A percentile compares a stretch with the other conserved stretches of the same genome.
Evolutionary conservation across 139 green algal species (phyloP).

Genomic region (Astrephomene gubernaculifera): DNA sequence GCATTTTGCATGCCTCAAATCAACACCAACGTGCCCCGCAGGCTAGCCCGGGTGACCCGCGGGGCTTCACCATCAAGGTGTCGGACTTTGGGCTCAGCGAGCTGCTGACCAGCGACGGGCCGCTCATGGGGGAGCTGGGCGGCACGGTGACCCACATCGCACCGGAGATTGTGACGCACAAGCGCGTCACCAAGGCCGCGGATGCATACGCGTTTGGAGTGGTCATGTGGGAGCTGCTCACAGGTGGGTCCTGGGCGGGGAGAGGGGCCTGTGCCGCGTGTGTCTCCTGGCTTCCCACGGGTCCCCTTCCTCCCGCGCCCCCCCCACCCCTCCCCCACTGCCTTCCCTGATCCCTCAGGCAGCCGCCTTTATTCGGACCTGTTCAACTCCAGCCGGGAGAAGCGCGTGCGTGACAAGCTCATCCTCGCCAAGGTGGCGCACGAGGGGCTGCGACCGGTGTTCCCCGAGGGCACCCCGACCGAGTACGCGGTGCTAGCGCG

Average conservation of each 20-base stretch:
- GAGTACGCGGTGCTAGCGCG: slow-evolving; percentile 37
- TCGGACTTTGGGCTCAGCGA: slow-evolving; percentile 60
- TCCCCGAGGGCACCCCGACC: slow-evolving; percentile 14
- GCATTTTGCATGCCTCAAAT: too few species aligned
- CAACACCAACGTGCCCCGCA: too few species aligned
- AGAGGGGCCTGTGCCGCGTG: too few species aligned
- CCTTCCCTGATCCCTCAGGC: too few species aligned
- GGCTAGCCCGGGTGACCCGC: slow-evolving; percentile 17
- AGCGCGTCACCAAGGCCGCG: slow-evolving; percentile 49
- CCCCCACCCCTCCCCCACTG: too few species aligned
- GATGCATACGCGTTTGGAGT: slow-evolving; percentile 62
- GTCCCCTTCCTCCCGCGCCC: too few species aligned
- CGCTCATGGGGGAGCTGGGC: slow-evolving; percentile 55
- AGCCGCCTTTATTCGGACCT: slow-evolving; percentile 40
- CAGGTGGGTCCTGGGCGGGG: neutral
- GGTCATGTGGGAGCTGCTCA: slow-evolving; percentile 61
- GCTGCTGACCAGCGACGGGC: slow-evolving; percentile 46
- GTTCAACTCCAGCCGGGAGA: slow-evolving; percentile 24
- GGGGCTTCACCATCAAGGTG: slow-evolving; percentile 52
- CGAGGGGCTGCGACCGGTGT: slow-evolving; percentile 48
- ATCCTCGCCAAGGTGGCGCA: slow-evolving; percentile 50
- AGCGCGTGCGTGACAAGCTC: slow-evolving; percentile 48
- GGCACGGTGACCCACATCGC: slow-evolving; percentile 58
- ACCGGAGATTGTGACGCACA: slow-evolving; percentile 56
- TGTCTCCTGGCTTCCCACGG: too few species aligned